Percentiles rank a stretch among this genome's conserved stretches.
Evolutionary conservation across 495 filamentous ascomycete genomes (phyloP).

Genomic region (Penicillium atrosanguineum): DNA sequence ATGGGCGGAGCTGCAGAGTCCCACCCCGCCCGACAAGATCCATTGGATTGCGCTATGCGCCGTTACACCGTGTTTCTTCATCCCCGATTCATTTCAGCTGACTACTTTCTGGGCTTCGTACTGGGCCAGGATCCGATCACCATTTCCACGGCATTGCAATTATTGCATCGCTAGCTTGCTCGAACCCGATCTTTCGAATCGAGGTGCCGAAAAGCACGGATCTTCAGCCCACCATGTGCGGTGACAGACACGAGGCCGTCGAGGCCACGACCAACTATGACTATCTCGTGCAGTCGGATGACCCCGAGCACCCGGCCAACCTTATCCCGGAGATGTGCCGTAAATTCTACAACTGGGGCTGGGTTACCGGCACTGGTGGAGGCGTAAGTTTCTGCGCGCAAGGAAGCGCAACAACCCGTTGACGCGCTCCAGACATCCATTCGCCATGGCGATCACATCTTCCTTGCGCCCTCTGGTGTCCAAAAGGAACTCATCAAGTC

Average conservation of each 20-base stretch:
- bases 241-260: slow-evolving; percentile 23
- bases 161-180: background rate
- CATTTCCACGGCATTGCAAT: background rate
- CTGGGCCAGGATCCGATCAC: background rate
- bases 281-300: slow-evolving; percentile 63
- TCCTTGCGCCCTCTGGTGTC: slow-evolving; percentile 91
- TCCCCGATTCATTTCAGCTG: background rate
- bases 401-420: slow-evolving; percentile 9
- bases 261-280: slow-evolving; percentile 55
- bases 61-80: slow-evolving; percentile 6
- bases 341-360: slow-evolving; percentile 91
- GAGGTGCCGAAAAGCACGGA: background rate
- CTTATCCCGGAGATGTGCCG: slow-evolving; percentile 87
- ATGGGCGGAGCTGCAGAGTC: slow-evolving; percentile 14
- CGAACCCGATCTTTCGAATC: background rate
- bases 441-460: slow-evolving; percentile 75
- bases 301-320: slow-evolving; percentile 86
- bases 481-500: slow-evolving; percentile 96
- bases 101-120: slow-evolving; percentile 1
- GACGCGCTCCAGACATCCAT: slow-evolving; percentile 63
- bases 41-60: slow-evolving; percentile 4
- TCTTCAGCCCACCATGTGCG: slow-evolving; percentile 17
- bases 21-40: slow-evolving; percentile 7
- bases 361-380: slow-evolving; percentile 96
- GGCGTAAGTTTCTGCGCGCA: slow-evolving; percentile 46